Evolutionary conservation across 2,329 filamentous ascomycete species (phyloP).

Genomic region (Hymenotorrendiella dingleyae): DNA sequence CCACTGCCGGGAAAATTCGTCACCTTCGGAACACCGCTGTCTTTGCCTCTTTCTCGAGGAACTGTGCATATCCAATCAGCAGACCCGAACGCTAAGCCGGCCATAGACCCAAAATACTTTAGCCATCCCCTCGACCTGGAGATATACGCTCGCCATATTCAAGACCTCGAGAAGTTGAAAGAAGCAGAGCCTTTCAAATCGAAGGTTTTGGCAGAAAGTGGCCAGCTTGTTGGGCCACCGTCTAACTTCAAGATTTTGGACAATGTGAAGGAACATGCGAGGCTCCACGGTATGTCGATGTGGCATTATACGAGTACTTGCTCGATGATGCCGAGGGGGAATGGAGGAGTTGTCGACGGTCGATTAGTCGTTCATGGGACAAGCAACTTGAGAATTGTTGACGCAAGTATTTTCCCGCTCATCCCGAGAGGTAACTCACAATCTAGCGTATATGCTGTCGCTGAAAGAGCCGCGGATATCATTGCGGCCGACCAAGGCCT

Average conservation of each 20-base stretch:
- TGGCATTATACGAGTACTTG: conserved; percentile 32
- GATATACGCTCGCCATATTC: neutral
- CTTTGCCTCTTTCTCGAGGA: conserved; percentile 1
- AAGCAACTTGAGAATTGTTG: conserved; percentile 8
- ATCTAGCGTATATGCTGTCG: neutral
- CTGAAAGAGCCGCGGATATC: neutral
- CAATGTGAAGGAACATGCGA: neutral
- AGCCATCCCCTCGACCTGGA: conserved; percentile 3
- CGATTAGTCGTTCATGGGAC: conserved; percentile 12
- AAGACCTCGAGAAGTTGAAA: neutral
- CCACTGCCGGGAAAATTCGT: neutral
- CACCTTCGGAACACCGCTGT: neutral
- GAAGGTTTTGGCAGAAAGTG: neutral
- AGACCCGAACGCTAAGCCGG: neutral
- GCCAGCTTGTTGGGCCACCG: neutral
- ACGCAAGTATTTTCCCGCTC: neutral
- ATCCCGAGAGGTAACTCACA: neutral
- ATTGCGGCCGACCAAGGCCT: neutral
- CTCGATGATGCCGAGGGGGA: conserved; percentile 9
- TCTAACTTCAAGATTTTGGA: neutral
- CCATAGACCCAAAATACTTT: neutral
- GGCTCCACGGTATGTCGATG: neutral
- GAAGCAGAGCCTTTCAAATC: neutral
- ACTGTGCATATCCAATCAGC: conserved; percentile 5
- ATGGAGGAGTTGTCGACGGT: conserved; percentile 14